Conservation (phyloP, 768 basidiomycete species). For the Tephrocybe rancida region DNA sequence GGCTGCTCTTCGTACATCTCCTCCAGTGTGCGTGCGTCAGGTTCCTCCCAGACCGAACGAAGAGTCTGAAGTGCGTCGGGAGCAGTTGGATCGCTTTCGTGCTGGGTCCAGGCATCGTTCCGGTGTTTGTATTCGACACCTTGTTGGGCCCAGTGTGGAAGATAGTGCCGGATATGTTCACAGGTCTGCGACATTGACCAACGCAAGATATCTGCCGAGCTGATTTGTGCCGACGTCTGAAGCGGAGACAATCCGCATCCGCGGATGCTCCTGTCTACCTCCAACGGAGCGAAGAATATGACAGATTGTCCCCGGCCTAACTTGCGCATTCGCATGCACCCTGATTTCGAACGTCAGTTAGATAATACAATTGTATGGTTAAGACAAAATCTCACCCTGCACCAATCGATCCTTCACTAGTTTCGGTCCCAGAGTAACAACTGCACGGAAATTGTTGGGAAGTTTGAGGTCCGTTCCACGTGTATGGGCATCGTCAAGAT, state of each 20-base stretch:
- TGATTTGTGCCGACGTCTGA: background rate
- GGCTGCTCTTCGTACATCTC: slow-evolving; percentile 34
- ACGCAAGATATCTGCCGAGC: slow-evolving; percentile 33
- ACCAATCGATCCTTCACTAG: slow-evolving; percentile 53
- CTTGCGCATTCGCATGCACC: slow-evolving; percentile 57
- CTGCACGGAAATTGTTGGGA: slow-evolving; percentile 41
- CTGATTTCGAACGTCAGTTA: slow-evolving; percentile 25
- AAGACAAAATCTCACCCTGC: slow-evolving; percentile 39
- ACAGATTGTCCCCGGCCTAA: slow-evolving; percentile 50
- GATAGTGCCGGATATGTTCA: slow-evolving; percentile 36
- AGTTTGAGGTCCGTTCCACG: slow-evolving; percentile 57
- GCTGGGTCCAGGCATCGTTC: slow-evolving; percentile 17
- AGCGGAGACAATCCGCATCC: slow-evolving; percentile 32
- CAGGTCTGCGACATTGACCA: slow-evolving; percentile 52
- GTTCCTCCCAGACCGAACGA: slow-evolving; percentile 36
- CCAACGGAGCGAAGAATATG: slow-evolving; percentile 47
- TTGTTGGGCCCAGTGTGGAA: slow-evolving; percentile 46
- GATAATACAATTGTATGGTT: background rate
- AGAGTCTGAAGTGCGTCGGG: slow-evolving; percentile 16
- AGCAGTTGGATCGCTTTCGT: slow-evolving; percentile 2
- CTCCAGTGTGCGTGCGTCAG: slow-evolving; percentile 37
- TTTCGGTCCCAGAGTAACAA: slow-evolving; percentile 50
- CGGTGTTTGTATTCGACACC: slow-evolving; percentile 31
- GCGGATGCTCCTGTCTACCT: slow-evolving; percentile 40
- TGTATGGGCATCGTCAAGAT: slow-evolving; percentile 57